phyloP scores from a whole-genome alignment of 1,284 basidiomycete genomes.

The Spongiforma sp. region DNA sequence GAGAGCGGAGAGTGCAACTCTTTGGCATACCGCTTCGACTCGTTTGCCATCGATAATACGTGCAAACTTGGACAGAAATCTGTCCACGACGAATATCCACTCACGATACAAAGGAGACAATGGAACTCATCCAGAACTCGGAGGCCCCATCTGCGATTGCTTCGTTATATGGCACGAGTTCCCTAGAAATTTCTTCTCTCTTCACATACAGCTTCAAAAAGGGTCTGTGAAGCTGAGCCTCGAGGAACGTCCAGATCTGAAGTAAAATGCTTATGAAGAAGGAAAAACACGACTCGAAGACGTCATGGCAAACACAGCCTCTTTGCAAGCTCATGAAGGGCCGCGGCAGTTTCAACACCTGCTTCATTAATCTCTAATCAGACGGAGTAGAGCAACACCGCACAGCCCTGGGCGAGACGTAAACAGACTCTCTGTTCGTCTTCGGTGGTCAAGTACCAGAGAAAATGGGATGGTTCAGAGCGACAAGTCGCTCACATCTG shows the following conservation, averaged over 20 bases:
- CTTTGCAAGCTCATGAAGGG: conserved; percentile 42
- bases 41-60: conserved; percentile 19
- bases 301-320: too few species aligned
- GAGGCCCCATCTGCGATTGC: conserved; percentile 55
- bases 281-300: background rate
- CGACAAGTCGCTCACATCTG: conserved; percentile 49
- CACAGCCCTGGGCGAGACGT: conserved; percentile 57
- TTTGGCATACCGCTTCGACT: conserved; percentile 29
- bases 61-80: conserved; percentile 33
- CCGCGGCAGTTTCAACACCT: conserved; percentile 26
- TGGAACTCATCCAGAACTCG: conserved; percentile 53
- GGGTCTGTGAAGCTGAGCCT: conserved; percentile 65
- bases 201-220: conserved; percentile 83
- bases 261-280: background rate
- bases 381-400: conserved; percentile 52
- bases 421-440: conserved; percentile 62
- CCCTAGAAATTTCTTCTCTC: conserved; percentile 69
- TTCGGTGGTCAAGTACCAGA: conserved; percentile 30
- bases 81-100: background rate
- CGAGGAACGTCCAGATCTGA: conserved; percentile 56
- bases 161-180: conserved; percentile 58
- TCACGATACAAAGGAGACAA: background rate
- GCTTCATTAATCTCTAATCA: conserved; percentile 50
- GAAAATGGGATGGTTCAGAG: background rate
- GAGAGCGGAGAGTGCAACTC: conserved; percentile 25